Evolutionary conservation across 192 early-diverging fungal genomes (phyloP).

Genomic region (Allomyces javanicus): DNA sequence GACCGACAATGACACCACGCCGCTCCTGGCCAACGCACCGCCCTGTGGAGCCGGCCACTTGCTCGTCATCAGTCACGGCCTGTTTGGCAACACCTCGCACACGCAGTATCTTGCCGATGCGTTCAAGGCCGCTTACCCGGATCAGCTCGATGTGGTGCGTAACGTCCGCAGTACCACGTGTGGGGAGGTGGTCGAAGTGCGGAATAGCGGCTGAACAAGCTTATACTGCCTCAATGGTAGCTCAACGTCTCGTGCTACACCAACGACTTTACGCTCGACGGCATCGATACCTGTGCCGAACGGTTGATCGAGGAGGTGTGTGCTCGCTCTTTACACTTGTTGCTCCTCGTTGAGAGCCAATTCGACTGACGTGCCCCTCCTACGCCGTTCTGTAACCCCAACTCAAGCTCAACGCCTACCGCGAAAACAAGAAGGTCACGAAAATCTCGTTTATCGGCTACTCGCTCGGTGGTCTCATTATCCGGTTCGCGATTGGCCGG

Average conservation of each 20-base stretch:
- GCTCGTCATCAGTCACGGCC: background rate
- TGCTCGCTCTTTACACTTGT: background rate
- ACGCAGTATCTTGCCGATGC: background rate
- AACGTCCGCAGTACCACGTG: too few relatives aligned
- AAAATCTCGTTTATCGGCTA: background rate
- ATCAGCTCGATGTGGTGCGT: background rate
- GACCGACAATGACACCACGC: too few relatives aligned
- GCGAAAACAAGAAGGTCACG: background rate
- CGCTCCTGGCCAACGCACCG: too few relatives aligned
- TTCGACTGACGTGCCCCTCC: background rate
- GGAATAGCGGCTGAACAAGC: background rate
- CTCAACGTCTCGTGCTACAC: background rate
- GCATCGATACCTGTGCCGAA: background rate
- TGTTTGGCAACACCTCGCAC: background rate
- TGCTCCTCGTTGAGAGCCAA: background rate
- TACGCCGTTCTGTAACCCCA: too few relatives aligned
- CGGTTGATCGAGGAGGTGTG: background rate
- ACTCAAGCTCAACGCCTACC: background rate
- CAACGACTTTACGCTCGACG: background rate
- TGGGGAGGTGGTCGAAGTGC: too few relatives aligned
- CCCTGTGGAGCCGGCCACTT: background rate
- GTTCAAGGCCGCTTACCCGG: background rate
- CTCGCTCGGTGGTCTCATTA: slow-evolving; percentile 1
- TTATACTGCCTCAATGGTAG: background rate
- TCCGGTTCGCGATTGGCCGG: background rate